Base-by-base conservation (phyloP, 2,329 filamentous ascomycete species). In the Aspergillus glaucus region DNA sequence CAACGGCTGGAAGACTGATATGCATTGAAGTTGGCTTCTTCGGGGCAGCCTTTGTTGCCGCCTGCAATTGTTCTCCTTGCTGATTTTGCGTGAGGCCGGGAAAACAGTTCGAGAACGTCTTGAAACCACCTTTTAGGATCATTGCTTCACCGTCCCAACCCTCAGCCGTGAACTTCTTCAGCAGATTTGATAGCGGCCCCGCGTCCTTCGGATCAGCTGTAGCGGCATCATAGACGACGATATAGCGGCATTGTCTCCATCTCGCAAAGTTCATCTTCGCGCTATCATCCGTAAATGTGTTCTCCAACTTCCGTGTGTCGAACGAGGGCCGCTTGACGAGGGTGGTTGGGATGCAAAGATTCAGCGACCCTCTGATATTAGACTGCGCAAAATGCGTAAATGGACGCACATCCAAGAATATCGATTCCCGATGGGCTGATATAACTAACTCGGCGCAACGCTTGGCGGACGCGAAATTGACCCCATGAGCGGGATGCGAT, bases 321-420 rank as follows among this genome's bases (percentile, higher is more conserved):
- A 94, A 97, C 0, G 90, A 94, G 0, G 88, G 85, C 44, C 93
- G 79, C 69, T 97, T 97, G 15, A 98, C 72, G 12, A 98, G 74
- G 0, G 92, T 97, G 0, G 93, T 97, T 0, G 93, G 93, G 52
- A 97, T 95, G 63, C 93, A 97, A 4, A 98, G 75, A 63, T 94
- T 97, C 28, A 98, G 72, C 0, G 92, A 88, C n/a, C 85, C 85
- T 44, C 77, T 73, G 47, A 97, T 87, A 26, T 87, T 82, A 19
- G 87, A 84, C 42, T 81, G 77, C 1, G 84, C 79, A 62, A 86
- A 96, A 56, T 92, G 88, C 17, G 90, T 89, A 24, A 85, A 88
- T 0, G 94, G 90, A 36, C 93, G 82, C 19, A 97, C 79, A 65
- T 98, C 93, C 4, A 98, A 73, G 1, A 97, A 65, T 28, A 98